phyloP scores from a whole-genome alignment of 768 basidiomycete species.

The Lactarius trivialis region DNA sequence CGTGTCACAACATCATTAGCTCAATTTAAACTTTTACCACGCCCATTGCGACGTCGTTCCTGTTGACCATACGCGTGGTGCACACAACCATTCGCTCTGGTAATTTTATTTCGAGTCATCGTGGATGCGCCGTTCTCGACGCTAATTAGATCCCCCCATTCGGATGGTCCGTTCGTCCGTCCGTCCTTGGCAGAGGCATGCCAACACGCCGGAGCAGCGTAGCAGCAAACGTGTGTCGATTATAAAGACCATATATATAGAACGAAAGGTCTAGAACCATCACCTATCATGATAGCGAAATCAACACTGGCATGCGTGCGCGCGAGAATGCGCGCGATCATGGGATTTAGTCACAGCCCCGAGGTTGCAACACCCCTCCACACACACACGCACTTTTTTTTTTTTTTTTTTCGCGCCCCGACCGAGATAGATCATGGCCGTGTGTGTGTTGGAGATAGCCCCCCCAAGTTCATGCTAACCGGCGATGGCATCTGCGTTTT shows the following conservation, averaged over 20 bases:
- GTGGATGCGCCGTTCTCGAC: neutral
- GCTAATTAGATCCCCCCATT: neutral
- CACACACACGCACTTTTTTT: neutral
- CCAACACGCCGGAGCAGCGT: neutral
- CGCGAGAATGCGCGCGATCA: neutral
- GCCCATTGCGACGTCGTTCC: neutral
- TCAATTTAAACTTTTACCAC: neutral
- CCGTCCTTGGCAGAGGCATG: neutral
- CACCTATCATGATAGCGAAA: slow-evolving; percentile 4
- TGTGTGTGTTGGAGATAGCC: neutral
- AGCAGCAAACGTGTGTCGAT: neutral
- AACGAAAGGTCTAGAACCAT: neutral
- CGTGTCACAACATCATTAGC: neutral
- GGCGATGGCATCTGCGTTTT: neutral
- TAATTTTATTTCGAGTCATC: neutral
- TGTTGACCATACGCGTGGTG: neutral
- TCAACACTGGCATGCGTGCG: no score
- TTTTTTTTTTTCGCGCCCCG: neutral
- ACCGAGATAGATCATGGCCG: neutral
- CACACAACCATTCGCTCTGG: neutral
- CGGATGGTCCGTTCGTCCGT: neutral
- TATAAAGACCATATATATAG: neutral
- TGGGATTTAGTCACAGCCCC: neutral
- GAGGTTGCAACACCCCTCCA: neutral
- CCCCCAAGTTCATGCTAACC: neutral